Evolutionary conservation across 2,329 filamentous ascomycete genomes (phyloP).

Genomic region (Tolypocladium sp.): DNA sequence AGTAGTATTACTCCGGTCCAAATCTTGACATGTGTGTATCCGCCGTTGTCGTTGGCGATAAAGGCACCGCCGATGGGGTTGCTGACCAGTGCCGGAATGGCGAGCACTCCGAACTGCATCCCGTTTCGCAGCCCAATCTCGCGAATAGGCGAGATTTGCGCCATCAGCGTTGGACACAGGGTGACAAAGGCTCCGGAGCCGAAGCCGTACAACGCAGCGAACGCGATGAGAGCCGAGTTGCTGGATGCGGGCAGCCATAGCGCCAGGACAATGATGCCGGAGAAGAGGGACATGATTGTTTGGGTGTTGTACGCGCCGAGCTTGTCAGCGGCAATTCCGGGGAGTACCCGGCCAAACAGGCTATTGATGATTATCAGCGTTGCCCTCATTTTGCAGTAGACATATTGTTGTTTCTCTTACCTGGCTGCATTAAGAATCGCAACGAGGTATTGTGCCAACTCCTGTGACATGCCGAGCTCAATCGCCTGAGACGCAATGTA

Average conservation of each 20-base stretch:
- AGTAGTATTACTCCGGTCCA: too few relatives aligned
- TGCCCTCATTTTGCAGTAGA: neutral
- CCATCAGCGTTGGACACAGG: slow-evolving; percentile 13
- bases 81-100: slow-evolving; percentile 10
- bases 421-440: slow-evolving; percentile 15
- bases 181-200: slow-evolving; percentile 23
- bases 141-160: neutral
- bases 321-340: slow-evolving; percentile 13
- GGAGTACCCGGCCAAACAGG: slow-evolving; percentile 13
- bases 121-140: slow-evolving; percentile 48
- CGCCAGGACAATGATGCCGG: slow-evolving; percentile 19
- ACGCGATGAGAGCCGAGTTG: slow-evolving; percentile 16
- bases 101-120: slow-evolving; percentile 4
- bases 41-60: neutral
- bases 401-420: neutral
- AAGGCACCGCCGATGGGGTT: slow-evolving; percentile 13
- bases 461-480: slow-evolving; percentile 8
- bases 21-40: too few relatives aligned
- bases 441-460: slow-evolving; percentile 12
- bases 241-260: slow-evolving; percentile 27
- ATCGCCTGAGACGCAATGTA: slow-evolving; percentile 14
- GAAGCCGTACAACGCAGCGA: slow-evolving; percentile 24
- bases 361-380: slow-evolving; percentile 1
- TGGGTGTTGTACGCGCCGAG: slow-evolving; percentile 19
- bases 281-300: slow-evolving; percentile 32